These are phyloP conservation scores for Setomelanomma holmii DNA, from an alignment of 2,329 filamentous ascomycete genomes.

Conservation along the genomic window DNA sequence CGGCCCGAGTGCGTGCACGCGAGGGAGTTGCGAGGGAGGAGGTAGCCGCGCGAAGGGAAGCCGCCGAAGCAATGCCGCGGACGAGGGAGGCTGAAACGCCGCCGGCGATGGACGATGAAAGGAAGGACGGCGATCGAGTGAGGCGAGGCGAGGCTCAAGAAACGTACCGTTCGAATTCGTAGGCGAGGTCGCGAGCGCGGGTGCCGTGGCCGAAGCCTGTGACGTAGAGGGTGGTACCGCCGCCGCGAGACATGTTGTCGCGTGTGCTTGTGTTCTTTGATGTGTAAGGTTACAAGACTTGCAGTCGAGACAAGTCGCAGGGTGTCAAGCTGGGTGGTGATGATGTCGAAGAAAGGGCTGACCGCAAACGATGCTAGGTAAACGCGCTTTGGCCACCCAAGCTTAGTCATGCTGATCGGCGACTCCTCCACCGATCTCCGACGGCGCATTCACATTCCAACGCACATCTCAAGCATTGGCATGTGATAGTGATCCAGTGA, in stretches of 20 bases:
- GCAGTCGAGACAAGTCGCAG: conserved; percentile 18
- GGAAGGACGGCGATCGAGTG: conserved; percentile 40
- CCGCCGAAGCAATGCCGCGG: conserved; percentile 10
- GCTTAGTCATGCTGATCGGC: background rate
- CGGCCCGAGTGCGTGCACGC: conserved; percentile 20
- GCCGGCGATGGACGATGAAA: conserved; percentile 34
- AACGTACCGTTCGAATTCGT: conserved; percentile 99
- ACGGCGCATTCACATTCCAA: background rate
- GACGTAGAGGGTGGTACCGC: conserved; percentile 94
- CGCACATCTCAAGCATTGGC: no score
- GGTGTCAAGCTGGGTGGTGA: conserved; percentile 11
- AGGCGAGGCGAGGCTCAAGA: conserved; percentile 53
- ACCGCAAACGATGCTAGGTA: background rate
- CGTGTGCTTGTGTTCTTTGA: conserved; percentile 7
- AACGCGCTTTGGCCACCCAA: background rate
- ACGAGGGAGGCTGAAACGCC: conserved; percentile 6
- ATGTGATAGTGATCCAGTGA: no score
- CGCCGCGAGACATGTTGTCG: conserved; percentile 81
- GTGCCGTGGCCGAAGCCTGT: conserved; percentile 99
- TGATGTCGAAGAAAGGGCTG: conserved; percentile 12
- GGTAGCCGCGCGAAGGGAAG: background rate
- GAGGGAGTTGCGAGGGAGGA: conserved; percentile 6
- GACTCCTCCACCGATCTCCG: background rate
- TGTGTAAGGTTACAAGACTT: conserved; percentile 16
- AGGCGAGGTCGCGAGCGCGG: conserved; percentile 97